Evolutionary conservation across 352 stramenopile species (phyloP), one percentile per base, ranked within the genome.

Genomic region (Pythium phragmitis): DNA sequence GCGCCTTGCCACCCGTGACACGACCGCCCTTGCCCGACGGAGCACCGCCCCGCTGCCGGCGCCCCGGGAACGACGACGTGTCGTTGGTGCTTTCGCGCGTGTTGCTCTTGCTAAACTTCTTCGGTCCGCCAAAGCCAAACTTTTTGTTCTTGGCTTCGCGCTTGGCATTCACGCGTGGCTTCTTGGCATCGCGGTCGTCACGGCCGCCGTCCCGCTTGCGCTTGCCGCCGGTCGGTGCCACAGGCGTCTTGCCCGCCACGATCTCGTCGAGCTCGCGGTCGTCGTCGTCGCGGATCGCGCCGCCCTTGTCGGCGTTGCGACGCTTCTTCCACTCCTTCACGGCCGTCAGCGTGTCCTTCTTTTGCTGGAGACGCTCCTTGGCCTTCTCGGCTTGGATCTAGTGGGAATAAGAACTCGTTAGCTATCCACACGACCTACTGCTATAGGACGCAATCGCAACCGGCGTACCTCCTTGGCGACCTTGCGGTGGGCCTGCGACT

Each of bases 401-500:
- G 1, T 50, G 6, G 26, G 26, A 30, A 30, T 30, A 30, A 30
- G 26, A 30, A 30, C 21, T 21, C 21, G 21, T 21, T 21, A 21
- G 21, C 21, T 30, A 3, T 30, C 26, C 26, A 30, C 26, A 5
- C 26, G 3, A 30, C 26, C 26, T 5, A 30, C 26, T 30, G 4
- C 26, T 3, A 30, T 30, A 30, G 4, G 26, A 30, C 26, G 26
- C 26, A 30, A 30, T 30, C 26, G 26, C 26, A 30, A 5, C 37
- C 14, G 37, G 33, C 70, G 69, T 45, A 98, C 78, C 76, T 98
- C 92, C 79, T 99, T 99, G 48, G 95, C 89, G 63, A 98, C 97
- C 69, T 98, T 91, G 43, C 97, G 96, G 69, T 99, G 93, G 53
- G 98, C 94, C 72, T 98, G 94, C 52, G 97, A 97, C 65, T 97